Base-by-base conservation (phyloP, 2,329 filamentous ascomycete species). In the Colletotrichum camelliae region DNA sequence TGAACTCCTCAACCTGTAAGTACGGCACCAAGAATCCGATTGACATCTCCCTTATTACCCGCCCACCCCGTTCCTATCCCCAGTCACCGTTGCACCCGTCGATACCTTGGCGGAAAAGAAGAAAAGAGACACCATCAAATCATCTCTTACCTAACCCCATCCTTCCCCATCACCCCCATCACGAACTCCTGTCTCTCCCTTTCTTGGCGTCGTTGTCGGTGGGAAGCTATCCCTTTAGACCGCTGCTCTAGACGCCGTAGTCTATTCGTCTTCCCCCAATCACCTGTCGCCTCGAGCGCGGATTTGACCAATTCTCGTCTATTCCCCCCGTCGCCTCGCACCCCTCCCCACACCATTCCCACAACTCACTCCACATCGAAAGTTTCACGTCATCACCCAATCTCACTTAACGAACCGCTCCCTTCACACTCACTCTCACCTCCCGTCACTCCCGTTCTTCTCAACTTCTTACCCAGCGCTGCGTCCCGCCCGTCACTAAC, bases 311-410 rank as follows among this genome's bases (percentile, higher is more conserved):
- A 55, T 62, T 57, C 52, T 48, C 55, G 18, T 24, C 61, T 31
- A 37, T 52, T 16, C 35, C 73, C 73, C 72, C 71, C 33, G 57
- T 52, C 24, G 16, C 64, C 35, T 39, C 37, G n/a, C 33, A 37
- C 60, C 64, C 58, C 58, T 72, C 72, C 31, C 64, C 65, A 72
- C 27, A 69, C 66, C 48, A 65, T 69, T 55, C 70, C 74, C 70
- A 68, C 74, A 52, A 31, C 15, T 35, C 65, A 61, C 70, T 76
- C 74, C 74, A 76, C 74, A 74, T 31, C 37, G 18, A 31, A 21
- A 48, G 74, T 76, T 74, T 76, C 74, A 76, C 74, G 70, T 76
- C 70, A 74, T 69, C 72, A 52, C 65, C 70, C 73, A 48, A 74
- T 72, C 37, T 74, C 70, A 74, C 70, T 69, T 39, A 60, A 65